Conservation (phyloP, 1,139 yeast genomes). For the Pichia sp. region DNA sequence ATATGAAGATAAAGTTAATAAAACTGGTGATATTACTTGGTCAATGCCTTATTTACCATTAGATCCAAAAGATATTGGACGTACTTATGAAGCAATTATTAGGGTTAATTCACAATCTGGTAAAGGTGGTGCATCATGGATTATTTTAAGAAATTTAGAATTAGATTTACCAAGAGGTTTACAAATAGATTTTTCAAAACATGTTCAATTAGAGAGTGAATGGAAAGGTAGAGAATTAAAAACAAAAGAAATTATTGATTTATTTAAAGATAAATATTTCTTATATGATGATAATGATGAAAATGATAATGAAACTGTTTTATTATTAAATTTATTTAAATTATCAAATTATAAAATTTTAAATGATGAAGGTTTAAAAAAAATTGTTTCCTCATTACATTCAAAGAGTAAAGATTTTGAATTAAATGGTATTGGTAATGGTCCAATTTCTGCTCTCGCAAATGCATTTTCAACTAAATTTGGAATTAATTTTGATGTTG, state of each 20-base stretch:
- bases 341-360: constrained; percentile 43
- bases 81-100: constrained; percentile 95
- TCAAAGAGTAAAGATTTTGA: constrained; percentile 28
- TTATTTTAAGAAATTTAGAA: constrained; percentile 78
- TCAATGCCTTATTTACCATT: constrained; percentile 89
- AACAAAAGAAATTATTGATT: constrained; percentile 63
- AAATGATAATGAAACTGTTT: constrained; percentile 15
- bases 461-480: constrained; percentile 64
- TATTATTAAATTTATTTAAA: constrained; percentile 30
- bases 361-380: constrained; percentile 33
- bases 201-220: constrained; percentile 81
- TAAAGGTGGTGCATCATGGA: constrained; percentile 99
- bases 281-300: constrained; percentile 38
- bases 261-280: constrained; percentile 70
- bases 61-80: constrained; percentile 93
- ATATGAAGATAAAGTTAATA: constrained; percentile 41
- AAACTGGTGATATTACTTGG: constrained; percentile 51
- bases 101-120: constrained; percentile 98
- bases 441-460: constrained; percentile 87
- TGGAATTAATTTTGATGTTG: constrained; percentile 57
- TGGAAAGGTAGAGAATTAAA: constrained; percentile 77
- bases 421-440: constrained; percentile 77
- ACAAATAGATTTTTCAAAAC: constrained; percentile 82
- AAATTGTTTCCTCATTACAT: constrained; percentile 43
- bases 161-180: constrained; percentile 87